Conservation (phyloP, 768 basidiomycete species). For the Lactifluus hygrophoroides region DNA sequence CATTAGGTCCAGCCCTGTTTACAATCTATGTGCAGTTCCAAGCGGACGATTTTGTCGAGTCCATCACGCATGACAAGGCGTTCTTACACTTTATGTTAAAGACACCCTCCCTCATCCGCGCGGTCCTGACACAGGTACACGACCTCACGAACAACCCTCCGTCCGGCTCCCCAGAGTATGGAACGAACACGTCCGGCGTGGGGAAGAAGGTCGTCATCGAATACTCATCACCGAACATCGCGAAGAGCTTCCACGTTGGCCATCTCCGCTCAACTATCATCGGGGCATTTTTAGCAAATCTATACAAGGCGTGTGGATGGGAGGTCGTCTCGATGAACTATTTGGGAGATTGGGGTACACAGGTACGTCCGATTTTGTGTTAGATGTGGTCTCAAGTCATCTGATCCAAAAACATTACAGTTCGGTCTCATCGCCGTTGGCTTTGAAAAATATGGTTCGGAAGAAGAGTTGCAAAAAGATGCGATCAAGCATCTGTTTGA, state of each 20-base stretch:
- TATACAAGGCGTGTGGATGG: constrained; percentile 92
- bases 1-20: not conserved
- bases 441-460: constrained; percentile 85
- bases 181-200: constrained; percentile 64
- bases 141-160: constrained; percentile 55
- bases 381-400: not conserved
- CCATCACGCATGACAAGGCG: constrained; percentile 58
- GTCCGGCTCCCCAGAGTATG: constrained; percentile 62
- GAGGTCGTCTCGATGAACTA: constrained; percentile 89
- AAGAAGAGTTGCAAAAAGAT: constrained; percentile 74
- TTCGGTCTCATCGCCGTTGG: constrained; percentile 86
- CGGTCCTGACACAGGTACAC: constrained; percentile 68
- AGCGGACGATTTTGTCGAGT: constrained; percentile 70
- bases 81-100: constrained; percentile 80
- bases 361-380: constrained; percentile 43
- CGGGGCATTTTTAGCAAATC: constrained; percentile 85
- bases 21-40: constrained; percentile 50
- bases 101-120: constrained; percentile 51
- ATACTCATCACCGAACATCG: constrained; percentile 95
- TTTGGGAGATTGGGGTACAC: constrained; percentile 97
- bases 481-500: constrained; percentile 93
- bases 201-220: constrained; percentile 86
- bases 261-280: constrained; percentile 98
- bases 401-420: too few relatives aligned
- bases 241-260: constrained; percentile 97